These are phyloP conservation scores for Prunus persica DNA, from an alignment of 306 rosid genomes.

Conservation along the genomic window Prunus_persica_NCBIv2 NC_034014.1:23678501-23679000, in stretches of 20 bases:
- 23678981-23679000: neutral
- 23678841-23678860: neutral
- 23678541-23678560: no score
- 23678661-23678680: constrained; percentile 42
- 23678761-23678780: neutral
- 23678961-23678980: neutral
- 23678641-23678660: constrained; percentile 29
- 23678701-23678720: constrained; percentile 36
- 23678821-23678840: neutral
- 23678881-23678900: neutral
- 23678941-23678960: neutral
- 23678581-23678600: neutral
- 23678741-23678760: constrained; percentile 23
- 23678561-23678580: neutral
- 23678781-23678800: neutral
- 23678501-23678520: no score
- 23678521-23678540: no score
- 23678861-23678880: neutral
- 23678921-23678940: no score
- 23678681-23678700: constrained; percentile 38
- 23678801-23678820: neutral
- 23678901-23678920: neutral
- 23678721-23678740: constrained; percentile 27
- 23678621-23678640: constrained; percentile 15
- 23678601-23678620: neutral